Percentiles rank a stretch among this genome's conserved stretches.
phyloP scores from a whole-genome alignment of 139 green algal genomes.

The Chlamydomonas sp. region DNA sequence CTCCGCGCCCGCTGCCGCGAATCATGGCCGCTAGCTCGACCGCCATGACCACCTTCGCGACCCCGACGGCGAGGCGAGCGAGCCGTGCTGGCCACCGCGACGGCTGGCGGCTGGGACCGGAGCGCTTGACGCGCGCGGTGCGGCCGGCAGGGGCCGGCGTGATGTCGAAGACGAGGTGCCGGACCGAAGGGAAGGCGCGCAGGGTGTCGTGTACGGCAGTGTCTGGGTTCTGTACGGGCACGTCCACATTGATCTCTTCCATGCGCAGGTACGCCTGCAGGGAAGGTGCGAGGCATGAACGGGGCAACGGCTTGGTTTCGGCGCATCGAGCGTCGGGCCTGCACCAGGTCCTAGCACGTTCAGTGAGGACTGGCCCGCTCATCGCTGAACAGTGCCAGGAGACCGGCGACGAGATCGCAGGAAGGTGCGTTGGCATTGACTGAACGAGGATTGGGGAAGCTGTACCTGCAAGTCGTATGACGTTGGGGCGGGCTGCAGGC shows the following conservation, averaged over 20 bases:
- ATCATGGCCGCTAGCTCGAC: constrained; percentile 28
- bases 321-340: no score
- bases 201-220: not conserved
- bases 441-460: not conserved
- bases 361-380: no score
- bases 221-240: constrained; percentile 6
- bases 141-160: not conserved
- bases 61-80: not conserved
- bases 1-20: not conserved
- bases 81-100: not conserved
- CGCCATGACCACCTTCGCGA: constrained; percentile 31
- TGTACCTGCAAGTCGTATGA: constrained; percentile 13
- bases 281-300: not conserved
- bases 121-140: not conserved
- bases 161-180: not conserved
- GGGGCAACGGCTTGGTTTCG: not conserved
- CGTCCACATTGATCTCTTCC: not conserved
- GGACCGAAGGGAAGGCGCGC: not conserved
- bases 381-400: no score
- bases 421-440: not conserved
- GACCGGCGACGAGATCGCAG: not conserved
- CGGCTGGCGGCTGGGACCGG: not conserved
- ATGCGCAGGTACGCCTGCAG: not conserved
- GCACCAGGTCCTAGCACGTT: no score
- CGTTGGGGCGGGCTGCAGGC: not conserved